Conservation (phyloP, 2,329 filamentous ascomycete species). For the Cladophialophora psammophila region DNA sequence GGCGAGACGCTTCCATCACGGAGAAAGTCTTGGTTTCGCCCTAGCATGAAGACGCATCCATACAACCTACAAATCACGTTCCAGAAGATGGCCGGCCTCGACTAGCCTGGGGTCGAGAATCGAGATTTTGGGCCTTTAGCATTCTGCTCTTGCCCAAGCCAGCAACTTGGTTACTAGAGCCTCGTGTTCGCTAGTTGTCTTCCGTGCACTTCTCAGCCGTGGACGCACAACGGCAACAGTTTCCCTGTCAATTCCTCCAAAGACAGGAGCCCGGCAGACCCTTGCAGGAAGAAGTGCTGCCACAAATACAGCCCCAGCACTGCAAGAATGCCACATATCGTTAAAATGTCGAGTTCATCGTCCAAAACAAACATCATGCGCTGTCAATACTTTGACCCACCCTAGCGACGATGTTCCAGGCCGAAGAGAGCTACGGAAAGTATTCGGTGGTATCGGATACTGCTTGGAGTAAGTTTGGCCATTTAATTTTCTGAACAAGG, state of each 20-base stretch:
- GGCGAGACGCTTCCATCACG: background rate
- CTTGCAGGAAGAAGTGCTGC: background rate
- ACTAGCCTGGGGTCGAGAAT: background rate
- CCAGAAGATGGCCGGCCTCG: background rate
- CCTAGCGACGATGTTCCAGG: background rate
- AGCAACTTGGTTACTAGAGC: background rate
- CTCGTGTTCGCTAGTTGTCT: slow-evolving; percentile 3
- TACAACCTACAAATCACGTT: background rate
- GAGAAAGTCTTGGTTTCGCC: background rate
- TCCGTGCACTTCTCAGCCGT: background rate
- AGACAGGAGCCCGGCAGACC: background rate
- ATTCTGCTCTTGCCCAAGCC: background rate
- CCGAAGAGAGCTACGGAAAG: background rate
- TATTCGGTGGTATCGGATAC: background rate
- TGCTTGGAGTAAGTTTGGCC: background rate
- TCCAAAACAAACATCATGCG: background rate
- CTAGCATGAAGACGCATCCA: background rate
- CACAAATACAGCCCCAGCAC: background rate
- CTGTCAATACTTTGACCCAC: background rate
- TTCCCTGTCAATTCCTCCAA: background rate
- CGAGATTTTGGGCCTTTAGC: background rate
- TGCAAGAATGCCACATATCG: background rate
- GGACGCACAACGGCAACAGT: background rate
- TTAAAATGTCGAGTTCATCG: background rate
- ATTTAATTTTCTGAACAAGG: background rate